These are phyloP conservation scores for Excoecaria cochinchinensis DNA, from an alignment of 345 rosid genomes.

Conservation along the genomic window DNA sequence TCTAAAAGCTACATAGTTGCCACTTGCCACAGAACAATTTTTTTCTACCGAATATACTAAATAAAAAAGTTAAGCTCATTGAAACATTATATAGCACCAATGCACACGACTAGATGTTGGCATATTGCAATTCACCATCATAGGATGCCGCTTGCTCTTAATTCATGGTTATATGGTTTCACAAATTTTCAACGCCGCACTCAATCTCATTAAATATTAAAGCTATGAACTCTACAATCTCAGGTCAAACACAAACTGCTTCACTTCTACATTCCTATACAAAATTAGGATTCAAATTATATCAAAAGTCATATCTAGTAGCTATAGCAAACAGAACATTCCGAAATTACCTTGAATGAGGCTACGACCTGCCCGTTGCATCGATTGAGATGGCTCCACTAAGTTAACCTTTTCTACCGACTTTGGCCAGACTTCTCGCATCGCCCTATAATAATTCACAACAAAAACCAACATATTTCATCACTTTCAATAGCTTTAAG, in stretches of 20 bases:
- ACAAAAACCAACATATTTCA: conserved; percentile 13
- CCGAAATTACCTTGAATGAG: conserved; percentile 62
- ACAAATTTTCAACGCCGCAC: neutral
- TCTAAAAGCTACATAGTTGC: neutral
- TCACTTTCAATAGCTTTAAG: neutral
- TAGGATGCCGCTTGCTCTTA: no score
- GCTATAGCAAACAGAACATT: neutral
- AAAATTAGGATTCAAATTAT: neutral
- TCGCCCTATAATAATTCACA: conserved; percentile 54
- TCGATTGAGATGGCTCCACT: conserved; percentile 93
- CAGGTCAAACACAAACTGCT: neutral
- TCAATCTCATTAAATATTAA: neutral
- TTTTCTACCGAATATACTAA: no score
- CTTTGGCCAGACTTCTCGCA: conserved; percentile 86
- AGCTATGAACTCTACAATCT: neutral
- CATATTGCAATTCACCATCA: neutral
- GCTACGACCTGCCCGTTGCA: conserved; percentile 90
- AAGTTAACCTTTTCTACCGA: conserved; percentile 64
- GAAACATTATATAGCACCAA: neutral
- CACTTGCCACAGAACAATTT: neutral
- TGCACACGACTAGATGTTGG: neutral
- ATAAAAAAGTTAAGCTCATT: neutral
- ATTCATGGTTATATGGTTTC: neutral
- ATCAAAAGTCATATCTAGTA: neutral
- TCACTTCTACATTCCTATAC: neutral